Evolutionary conservation across 345 rosid species (phyloP).

Genomic region (Lenwebbia sp.): DNA sequence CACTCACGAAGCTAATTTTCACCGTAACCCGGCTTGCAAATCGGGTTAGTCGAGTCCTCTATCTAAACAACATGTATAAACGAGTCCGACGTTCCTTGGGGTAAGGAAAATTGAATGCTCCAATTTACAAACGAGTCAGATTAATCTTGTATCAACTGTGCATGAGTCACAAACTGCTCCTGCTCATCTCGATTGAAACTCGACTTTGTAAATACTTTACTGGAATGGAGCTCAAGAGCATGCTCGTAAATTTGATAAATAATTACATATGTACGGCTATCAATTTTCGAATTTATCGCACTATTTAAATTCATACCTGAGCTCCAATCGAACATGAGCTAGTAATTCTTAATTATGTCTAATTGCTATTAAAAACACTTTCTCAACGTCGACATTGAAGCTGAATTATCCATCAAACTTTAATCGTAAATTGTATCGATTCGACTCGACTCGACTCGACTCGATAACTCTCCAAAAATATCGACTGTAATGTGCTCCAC

Average conservation of each 20-base stretch:
- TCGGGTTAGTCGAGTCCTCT: too few relatives aligned
- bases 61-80: neutral
- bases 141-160: neutral
- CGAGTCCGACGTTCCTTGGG: neutral
- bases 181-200: neutral
- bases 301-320: accelerated
- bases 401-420: accelerated
- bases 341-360: neutral
- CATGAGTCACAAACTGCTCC: accelerated
- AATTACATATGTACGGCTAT: too few relatives aligned
- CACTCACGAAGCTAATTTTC: too few relatives aligned
- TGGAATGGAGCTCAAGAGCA: neutral
- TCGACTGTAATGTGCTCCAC: neutral
- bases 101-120: neutral
- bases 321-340: accelerated
- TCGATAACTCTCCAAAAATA: neutral
- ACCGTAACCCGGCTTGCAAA: too few relatives aligned
- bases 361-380: neutral
- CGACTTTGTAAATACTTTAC: neutral
- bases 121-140: neutral
- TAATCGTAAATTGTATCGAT: neutral
- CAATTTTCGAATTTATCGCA: neutral
- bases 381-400: neutral
- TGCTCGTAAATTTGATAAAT: neutral
- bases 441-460: neutral